Evolutionary conservation across 106 monocot species (phyloP).

Genomic region (Vanilla planifolia): DNA sequence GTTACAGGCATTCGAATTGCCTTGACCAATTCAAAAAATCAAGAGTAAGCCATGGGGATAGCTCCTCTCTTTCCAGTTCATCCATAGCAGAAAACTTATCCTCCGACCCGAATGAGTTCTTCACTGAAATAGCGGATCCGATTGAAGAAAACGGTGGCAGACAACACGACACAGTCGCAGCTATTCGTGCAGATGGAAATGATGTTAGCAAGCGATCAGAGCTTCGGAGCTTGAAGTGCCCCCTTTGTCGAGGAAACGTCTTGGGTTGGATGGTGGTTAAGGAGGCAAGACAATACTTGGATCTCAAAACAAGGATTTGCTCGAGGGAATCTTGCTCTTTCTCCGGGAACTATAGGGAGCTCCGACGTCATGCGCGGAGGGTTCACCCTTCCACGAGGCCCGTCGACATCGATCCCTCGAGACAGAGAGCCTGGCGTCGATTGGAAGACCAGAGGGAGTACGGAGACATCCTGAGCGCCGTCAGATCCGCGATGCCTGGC

Average conservation of each 20-base stretch:
- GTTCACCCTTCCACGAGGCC: slow-evolving; percentile 65
- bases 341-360: slow-evolving; percentile 63
- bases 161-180: slow-evolving; percentile 8
- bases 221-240: slow-evolving; percentile 47
- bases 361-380: slow-evolving; percentile 66
- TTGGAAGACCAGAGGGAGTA: slow-evolving; percentile 67
- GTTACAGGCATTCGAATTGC: slow-evolving; percentile 84
- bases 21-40: slow-evolving; percentile 59
- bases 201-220: not conserved
- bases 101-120: not conserved
- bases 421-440: slow-evolving; percentile 61
- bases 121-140: slow-evolving; percentile 3
- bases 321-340: slow-evolving; percentile 76
- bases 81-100: not conserved
- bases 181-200: no score
- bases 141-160: slow-evolving; percentile 20
- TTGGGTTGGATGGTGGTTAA: slow-evolving; percentile 49
- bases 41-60: slow-evolving; percentile 5
- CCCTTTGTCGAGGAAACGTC: slow-evolving; percentile 74
- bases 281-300: slow-evolving; percentile 63
- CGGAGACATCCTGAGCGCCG: slow-evolving; percentile 68
- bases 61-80: slow-evolving; percentile 2
- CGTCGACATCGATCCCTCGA: slow-evolving; percentile 52
- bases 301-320: slow-evolving; percentile 61
- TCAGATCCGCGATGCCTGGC: slow-evolving; percentile 76